phyloP scores from a whole-genome alignment of 305 asterid genomes.

The Solanum hybrid region DNA sequence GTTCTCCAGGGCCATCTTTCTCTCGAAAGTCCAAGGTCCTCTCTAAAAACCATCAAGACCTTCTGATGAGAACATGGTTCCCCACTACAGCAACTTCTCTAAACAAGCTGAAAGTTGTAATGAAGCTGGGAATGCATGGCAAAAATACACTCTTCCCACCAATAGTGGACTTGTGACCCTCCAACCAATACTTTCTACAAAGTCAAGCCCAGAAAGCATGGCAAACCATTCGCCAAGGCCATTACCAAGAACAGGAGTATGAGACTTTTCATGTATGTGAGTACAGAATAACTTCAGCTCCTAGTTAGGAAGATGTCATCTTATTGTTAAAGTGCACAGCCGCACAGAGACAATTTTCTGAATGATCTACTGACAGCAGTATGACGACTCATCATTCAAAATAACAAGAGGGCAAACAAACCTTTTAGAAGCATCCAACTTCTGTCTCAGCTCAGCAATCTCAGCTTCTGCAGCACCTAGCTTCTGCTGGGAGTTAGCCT shows the following conservation, averaged over 20 bases:
- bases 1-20: neutral
- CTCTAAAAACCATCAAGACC: neutral
- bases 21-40: neutral
- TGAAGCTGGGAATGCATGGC: neutral
- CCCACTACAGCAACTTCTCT: neutral
- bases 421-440: conserved; percentile 73
- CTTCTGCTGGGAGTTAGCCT: conserved; percentile 83
- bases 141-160: neutral
- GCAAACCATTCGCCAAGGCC: neutral
- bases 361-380: neutral
- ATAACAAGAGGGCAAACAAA: conserved; percentile 12
- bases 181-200: neutral
- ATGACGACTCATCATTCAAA: neutral
- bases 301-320: neutral
- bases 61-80: neutral
- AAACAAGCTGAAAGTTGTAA: neutral
- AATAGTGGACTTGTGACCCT: neutral
- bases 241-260: neutral
- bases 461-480: conserved; percentile 92
- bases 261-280: neutral
- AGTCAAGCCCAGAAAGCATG: neutral
- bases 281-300: neutral
- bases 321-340: neutral
- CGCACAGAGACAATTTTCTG: neutral
- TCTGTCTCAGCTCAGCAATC: conserved; percentile 88